phyloP scores from a whole-genome alignment of 257 asterid species.

The Penstemon davidsonii region DNA sequence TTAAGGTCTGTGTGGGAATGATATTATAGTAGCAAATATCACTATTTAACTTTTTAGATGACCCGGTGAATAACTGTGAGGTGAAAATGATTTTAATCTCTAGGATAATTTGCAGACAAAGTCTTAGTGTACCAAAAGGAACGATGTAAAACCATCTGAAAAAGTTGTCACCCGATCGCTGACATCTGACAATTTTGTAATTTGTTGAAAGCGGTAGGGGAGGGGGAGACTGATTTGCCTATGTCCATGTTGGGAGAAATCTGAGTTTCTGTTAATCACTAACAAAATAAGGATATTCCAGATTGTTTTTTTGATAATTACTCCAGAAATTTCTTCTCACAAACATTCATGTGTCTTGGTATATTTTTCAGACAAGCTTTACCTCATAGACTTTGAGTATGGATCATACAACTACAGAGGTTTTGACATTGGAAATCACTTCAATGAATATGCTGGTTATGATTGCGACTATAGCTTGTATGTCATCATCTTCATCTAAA shows the following conservation, averaged over 20 bases:
- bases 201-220: no score
- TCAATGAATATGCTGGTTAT: conserved; percentile 97
- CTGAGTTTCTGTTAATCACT: conserved; percentile 5
- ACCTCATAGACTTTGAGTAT: conserved; percentile 95
- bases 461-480: conserved; percentile 91
- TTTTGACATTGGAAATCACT: conserved; percentile 98
- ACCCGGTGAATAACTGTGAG: background rate
- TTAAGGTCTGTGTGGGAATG: background rate
- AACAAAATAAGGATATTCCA: conserved; percentile 3
- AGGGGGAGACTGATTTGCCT: background rate
- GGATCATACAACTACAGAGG: conserved; percentile 94
- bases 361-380: conserved; percentile 67
- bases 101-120: conserved; percentile 6
- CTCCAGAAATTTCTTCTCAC: conserved; percentile 16
- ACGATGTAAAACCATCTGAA: conserved; percentile 3
- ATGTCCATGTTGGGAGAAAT: conserved; percentile 22
- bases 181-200: background rate
- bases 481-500: conserved; percentile 32
- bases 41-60: conserved; percentile 17
- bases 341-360: conserved; percentile 28
- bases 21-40: background rate
- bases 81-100: conserved; percentile 10
- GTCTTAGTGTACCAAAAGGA: conserved; percentile 9
- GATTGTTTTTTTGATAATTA: background rate
- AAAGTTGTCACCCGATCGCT: conserved; percentile 12